Evolutionary conservation across 352 stramenopile genomes (phyloP).

Genomic region (Pythium phragmiticola): DNA sequence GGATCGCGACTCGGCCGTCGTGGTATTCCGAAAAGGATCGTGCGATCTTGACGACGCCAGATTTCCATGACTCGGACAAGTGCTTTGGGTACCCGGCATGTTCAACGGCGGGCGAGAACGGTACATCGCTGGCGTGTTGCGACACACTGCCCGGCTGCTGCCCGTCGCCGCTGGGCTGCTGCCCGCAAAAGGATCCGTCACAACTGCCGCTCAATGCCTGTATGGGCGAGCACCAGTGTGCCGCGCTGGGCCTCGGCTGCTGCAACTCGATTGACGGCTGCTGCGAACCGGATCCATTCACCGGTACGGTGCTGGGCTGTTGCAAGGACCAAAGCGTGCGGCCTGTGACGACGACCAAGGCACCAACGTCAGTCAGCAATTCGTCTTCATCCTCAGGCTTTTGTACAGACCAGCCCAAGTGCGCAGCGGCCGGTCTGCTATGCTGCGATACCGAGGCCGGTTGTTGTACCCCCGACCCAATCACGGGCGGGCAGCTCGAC

Average conservation of each 20-base stretch:
- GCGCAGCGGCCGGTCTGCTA: constrained; percentile 37
- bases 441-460: constrained; percentile 45
- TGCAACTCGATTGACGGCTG: constrained; percentile 74
- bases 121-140: constrained; percentile 63
- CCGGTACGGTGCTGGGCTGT: constrained; percentile 49
- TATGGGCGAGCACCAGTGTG: constrained; percentile 65
- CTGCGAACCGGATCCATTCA: constrained; percentile 53
- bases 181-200: constrained; percentile 42
- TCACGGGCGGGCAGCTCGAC: constrained; percentile 34
- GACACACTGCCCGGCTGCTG: constrained; percentile 69
- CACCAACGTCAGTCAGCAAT: background rate
- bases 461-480: constrained; percentile 39
- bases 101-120: constrained; percentile 50
- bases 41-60: constrained; percentile 27
- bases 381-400: constrained; percentile 20
- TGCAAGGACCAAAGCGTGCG: constrained; percentile 52
- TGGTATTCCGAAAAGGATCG: constrained; percentile 59
- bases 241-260: constrained; percentile 51
- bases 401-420: constrained; percentile 39
- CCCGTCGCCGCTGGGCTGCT: constrained; percentile 61
- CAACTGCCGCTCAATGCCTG: constrained; percentile 54
- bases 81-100: constrained; percentile 72
- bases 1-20: constrained; percentile 68
- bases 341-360: constrained; percentile 10
- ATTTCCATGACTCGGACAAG: constrained; percentile 40